Evolutionary conservation across 2,329 filamentous ascomycete species (phyloP).

Genomic region (Exophiala mesophila): DNA sequence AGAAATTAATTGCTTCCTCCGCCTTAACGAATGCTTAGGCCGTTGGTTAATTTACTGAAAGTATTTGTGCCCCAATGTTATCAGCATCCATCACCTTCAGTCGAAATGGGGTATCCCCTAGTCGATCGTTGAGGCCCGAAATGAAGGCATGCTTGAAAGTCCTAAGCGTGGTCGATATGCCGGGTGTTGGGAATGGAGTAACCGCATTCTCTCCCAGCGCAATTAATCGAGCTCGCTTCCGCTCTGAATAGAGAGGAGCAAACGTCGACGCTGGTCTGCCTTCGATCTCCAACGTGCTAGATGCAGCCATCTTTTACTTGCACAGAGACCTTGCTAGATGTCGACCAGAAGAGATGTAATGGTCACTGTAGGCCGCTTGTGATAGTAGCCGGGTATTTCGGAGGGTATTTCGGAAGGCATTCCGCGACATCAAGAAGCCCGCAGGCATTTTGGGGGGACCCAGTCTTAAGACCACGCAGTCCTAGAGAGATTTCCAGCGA

Average conservation of each 20-base stretch:
- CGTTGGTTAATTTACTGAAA: conserved; percentile 16
- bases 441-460: no score
- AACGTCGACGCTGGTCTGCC: not conserved
- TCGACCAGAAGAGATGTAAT: no score
- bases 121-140: conserved; percentile 10
- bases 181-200: conserved; percentile 9
- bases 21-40: conserved; percentile 12
- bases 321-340: no score
- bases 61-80: conserved; percentile 16
- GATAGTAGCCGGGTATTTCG: no score
- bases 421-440: no score
- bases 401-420: no score
- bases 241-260: not conserved
- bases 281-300: no score
- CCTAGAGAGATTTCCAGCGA: no score
- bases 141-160: conserved; percentile 12
- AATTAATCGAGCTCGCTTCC: conserved; percentile 5
- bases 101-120: conserved; percentile 11
- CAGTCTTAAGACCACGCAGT: no score
- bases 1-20: conserved; percentile 9
- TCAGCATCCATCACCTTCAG: conserved; percentile 17
- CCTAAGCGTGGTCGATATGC: conserved; percentile 5
- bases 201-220: conserved; percentile 20
- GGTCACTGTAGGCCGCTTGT: no score
- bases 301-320: no score